Conservation (phyloP, 805 yeast species). For the Kluyveromyces nonfermentans region DNA sequence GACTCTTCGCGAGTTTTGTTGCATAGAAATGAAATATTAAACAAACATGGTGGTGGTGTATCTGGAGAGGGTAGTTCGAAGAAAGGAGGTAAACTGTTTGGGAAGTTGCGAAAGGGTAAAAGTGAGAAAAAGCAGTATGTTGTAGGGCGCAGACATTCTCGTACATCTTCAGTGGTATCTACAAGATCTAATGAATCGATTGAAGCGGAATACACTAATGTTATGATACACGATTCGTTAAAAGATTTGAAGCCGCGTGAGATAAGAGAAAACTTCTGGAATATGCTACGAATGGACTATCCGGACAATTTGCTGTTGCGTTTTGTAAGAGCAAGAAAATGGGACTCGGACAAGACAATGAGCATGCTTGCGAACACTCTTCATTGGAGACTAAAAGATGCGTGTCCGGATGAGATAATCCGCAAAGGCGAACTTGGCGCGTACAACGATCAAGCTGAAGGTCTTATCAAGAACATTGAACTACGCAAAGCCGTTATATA, state of each 20-base stretch:
- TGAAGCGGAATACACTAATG: conserved; percentile 28
- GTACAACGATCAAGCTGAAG: conserved; percentile 35
- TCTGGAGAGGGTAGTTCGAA: conserved; percentile 5
- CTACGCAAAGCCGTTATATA: conserved; percentile 62
- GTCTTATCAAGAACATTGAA: conserved; percentile 37
- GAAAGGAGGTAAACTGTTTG: conserved; percentile 9
- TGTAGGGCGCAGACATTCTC: conserved; percentile 2
- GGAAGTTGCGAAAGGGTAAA: conserved; percentile 5
- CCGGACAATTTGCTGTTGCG: conserved; percentile 73
- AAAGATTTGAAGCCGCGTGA: conserved; percentile 43
- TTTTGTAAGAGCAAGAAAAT: conserved; percentile 80
- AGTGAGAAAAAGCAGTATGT: conserved; percentile 3
- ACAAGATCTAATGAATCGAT: conserved; percentile 24
- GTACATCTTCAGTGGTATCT: conserved; percentile 13
- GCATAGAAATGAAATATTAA: not conserved
- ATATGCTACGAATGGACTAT: conserved; percentile 60
- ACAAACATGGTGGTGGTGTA: conserved; percentile 2
- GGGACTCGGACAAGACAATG: conserved; percentile 60
- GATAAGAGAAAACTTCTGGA: conserved; percentile 45
- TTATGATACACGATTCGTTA: conserved; percentile 39
- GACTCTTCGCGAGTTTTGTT: conserved; percentile 19
- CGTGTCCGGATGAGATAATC: conserved; percentile 52
- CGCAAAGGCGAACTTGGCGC: conserved; percentile 63
- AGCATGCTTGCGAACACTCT: conserved; percentile 65
- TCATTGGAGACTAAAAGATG: conserved; percentile 62